Base-by-base conservation (phyloP, 345 rosid genomes). In the Bruguiera gymnorhiza region DNA sequence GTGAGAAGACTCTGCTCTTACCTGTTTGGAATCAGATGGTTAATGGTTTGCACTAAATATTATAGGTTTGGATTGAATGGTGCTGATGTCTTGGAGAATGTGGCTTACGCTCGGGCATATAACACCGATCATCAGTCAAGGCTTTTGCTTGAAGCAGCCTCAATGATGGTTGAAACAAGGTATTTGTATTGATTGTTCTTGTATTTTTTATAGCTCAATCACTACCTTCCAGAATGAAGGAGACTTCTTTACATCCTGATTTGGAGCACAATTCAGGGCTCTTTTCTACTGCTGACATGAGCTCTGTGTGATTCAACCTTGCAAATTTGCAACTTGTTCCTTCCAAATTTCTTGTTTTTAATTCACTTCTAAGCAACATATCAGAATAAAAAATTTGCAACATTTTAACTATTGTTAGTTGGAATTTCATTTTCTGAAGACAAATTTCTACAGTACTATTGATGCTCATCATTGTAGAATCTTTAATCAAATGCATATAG, bases 91-190 rank as follows among this genome's bases (percentile, higher is more conserved):
- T 80, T 95, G 72, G 99, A 95, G 82, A 95, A 95, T 48, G 99
- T 95, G 26, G 99, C 99, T 32, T 92, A 95, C 73, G 97, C 97
- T 53, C 87, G 99, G 78, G 97, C 99, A 16, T 95, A 95, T 81
- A 95, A 95, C 77, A 95, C 99, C 5, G 99, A 95, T 73, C 99
- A 95, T 78, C 99, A 89, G 73, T 91, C 97, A 0, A 84, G 97
- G 82, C 99, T 92, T 79, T 80, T 95, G 85, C 92, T 95, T 71
- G 97, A 95, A 85, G 97, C 97, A 71, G 99, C 99, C 75, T 95
- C 99, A 60, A 95, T 95, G 97, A 95, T 95, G 99, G 89, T 95
- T 71, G 99, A 95, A 76, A 92, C 97, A 70, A 84, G 97, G 97
- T 88, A 50, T 60, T 70, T 69, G 19, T 63, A 19, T 37, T 51